phyloP scores from a whole-genome alignment of 2,329 filamentous ascomycete genomes.

The Colletotrichum aenigma region DNA sequence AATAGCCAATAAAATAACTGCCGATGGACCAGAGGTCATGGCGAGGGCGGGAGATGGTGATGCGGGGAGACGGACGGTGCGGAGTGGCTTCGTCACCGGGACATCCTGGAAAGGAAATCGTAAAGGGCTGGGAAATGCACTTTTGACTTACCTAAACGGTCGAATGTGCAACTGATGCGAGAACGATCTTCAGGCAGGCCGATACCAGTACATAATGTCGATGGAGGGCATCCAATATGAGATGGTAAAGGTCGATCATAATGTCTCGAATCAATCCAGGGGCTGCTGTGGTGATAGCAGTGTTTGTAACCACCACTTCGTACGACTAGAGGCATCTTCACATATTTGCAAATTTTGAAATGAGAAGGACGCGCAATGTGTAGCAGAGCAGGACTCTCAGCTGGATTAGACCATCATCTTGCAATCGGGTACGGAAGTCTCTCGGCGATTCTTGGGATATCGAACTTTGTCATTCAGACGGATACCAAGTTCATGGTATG shows the following conservation, averaged over 20 bases:
- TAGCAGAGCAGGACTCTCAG: not conserved
- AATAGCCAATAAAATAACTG: constrained; percentile 3
- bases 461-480: not conserved
- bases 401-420: not conserved
- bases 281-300: not conserved
- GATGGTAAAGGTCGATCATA: not conserved
- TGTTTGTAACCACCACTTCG: not conserved
- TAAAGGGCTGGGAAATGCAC: not conserved
- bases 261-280: not conserved
- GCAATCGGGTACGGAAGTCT: not conserved
- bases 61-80: not conserved
- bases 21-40: not conserved
- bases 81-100: not conserved
- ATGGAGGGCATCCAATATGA: not conserved
- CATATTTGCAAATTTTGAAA: not conserved
- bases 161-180: not conserved
- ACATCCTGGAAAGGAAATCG: not conserved
- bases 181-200: not conserved
- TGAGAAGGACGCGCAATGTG: not conserved
- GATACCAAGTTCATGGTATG: not conserved
- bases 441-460: not conserved
- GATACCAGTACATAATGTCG: not conserved
- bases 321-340: not conserved
- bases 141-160: not conserved
- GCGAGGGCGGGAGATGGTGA: not conserved